Conservation (phyloP, 495 filamentous ascomycete genomes). For the Rostrohypoxylon terebratum region DNA sequence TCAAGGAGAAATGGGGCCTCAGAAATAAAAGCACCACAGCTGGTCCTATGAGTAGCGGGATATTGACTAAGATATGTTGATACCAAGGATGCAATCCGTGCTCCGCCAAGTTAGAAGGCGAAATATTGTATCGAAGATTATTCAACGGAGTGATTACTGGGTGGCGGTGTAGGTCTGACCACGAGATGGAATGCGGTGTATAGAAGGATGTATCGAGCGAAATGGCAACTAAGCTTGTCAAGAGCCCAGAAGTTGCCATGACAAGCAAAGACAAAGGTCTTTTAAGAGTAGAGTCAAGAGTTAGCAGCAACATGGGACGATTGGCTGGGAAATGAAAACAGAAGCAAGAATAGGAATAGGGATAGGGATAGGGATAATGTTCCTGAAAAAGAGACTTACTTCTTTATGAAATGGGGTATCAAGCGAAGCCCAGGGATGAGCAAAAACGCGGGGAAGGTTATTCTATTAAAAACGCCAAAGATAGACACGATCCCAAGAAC, state of each 20-base stretch:
- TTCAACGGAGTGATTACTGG: conserved; percentile 91
- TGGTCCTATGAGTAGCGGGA: conserved; percentile 92
- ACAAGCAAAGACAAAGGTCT: conserved; percentile 77
- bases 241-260: conserved; percentile 67
- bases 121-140: conserved; percentile 88
- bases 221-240: conserved; percentile 77
- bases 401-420: conserved; percentile 83
- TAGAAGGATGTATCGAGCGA: conserved; percentile 88
- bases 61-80: conserved; percentile 86
- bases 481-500: conserved; percentile 83
- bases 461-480: conserved; percentile 91
- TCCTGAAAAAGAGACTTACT: conserved; percentile 62
- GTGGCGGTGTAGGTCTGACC: conserved; percentile 64
- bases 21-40: conserved; percentile 76
- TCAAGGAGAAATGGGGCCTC: conserved; percentile 66
- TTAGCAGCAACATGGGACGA: neutral
- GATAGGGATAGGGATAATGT: neutral
- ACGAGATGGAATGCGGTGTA: conserved; percentile 64
- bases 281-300: conserved; percentile 22
- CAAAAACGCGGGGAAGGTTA: conserved; percentile 95
- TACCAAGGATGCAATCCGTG: conserved; percentile 94
- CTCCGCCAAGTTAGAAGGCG: conserved; percentile 79
- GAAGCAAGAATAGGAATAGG: neutral
- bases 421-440: conserved; percentile 82
- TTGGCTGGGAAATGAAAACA: neutral